Evolutionary conservation across 2,329 filamentous ascomycete genomes (phyloP).

Genomic region (Cryoendolithus antarcticus): DNA sequence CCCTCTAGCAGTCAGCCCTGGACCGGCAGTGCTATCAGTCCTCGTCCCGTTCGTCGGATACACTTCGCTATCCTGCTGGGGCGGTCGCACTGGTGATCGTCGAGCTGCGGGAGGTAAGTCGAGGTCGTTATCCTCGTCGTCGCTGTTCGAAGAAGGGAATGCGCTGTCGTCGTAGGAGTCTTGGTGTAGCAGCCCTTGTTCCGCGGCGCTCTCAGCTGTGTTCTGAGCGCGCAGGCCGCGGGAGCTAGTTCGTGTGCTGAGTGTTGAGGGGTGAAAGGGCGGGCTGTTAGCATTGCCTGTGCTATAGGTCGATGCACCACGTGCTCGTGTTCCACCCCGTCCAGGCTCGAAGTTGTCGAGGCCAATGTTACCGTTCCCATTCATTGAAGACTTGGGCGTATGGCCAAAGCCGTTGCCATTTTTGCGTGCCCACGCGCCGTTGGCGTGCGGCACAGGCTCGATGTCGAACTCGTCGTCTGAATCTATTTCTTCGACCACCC

Average conservation of each 20-base stretch:
- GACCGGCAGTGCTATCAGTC: constrained; percentile 11
- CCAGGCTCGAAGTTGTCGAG: constrained; percentile 16
- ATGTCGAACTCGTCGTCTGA: constrained; percentile 99
- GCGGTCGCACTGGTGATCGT: constrained; percentile 29
- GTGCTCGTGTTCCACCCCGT: constrained; percentile 11
- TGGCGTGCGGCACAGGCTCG: constrained; percentile 52
- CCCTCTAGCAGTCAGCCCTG: constrained; percentile 52
- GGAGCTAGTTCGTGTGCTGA: constrained; percentile 42
- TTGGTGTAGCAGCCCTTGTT: constrained; percentile 43
- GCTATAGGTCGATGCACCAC: constrained; percentile 44
- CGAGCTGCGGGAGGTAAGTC: constrained; percentile 48
- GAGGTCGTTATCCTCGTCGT: constrained; percentile 42
- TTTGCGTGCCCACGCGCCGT: constrained; percentile 67
- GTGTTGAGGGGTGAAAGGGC: constrained; percentile 26
- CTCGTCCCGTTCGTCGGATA: constrained; percentile 30
- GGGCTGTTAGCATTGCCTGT: constrained; percentile 43
- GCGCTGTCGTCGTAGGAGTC: constrained; percentile 32
- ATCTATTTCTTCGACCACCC: constrained; percentile 92
- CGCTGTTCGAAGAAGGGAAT: constrained; percentile 31
- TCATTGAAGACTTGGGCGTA: constrained; percentile 49
- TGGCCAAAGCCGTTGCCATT: constrained; percentile 67
- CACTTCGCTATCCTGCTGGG: constrained; percentile 8
- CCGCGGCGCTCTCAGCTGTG: constrained; percentile 31
- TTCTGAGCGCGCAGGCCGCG: constrained; percentile 28
- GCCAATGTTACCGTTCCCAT: constrained; percentile 27